These are phyloP conservation scores for Lentinula aciculospora DNA, from an alignment of 768 basidiomycete genomes.

Conservation along the genomic window DNA sequence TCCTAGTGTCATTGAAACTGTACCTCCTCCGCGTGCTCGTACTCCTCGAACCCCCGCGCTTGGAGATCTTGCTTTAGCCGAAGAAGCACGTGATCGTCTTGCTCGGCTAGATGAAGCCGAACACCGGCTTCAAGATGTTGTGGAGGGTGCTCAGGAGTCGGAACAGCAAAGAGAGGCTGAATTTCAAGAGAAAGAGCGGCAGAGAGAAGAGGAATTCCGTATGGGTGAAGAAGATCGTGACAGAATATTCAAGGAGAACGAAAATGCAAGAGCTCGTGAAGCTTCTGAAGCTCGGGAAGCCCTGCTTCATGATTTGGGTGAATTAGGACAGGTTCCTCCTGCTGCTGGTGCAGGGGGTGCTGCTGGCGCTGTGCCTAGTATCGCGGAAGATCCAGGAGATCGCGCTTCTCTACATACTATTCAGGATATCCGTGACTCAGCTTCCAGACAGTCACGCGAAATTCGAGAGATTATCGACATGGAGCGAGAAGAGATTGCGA, in stretches of 20 bases:
- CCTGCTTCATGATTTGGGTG: neutral
- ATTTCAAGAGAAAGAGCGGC: slow-evolving; percentile 58
- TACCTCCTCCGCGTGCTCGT: neutral
- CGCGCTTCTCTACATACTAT: slow-evolving; percentile 1
- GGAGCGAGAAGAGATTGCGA: slow-evolving; percentile 55
- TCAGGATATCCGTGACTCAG: slow-evolving; percentile 1
- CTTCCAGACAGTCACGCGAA: slow-evolving; percentile 49
- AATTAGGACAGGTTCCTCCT: neutral
- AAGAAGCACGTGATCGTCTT: slow-evolving; percentile 45
- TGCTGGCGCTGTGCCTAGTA: slow-evolving; percentile 32
- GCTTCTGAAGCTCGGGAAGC: slow-evolving; percentile 34
- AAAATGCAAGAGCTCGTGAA: slow-evolving; percentile 54
- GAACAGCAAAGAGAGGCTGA: slow-evolving; percentile 62
- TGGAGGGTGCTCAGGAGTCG: slow-evolving; percentile 45
- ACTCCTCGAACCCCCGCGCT: slow-evolving; percentile 25
- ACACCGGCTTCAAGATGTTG: slow-evolving; percentile 39
- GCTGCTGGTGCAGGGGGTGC: slow-evolving; percentile 27
- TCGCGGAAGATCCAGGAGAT: slow-evolving; percentile 42
- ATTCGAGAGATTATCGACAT: slow-evolving; percentile 51
- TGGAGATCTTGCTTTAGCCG: slow-evolving; percentile 30
- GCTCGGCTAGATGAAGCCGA: slow-evolving; percentile 56
- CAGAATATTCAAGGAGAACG: slow-evolving; percentile 51
- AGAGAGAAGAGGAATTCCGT: slow-evolving; percentile 60
- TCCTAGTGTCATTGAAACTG: neutral
- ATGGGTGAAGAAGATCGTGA: slow-evolving; percentile 62